Percentiles rank a stretch among this genome's conserved stretches.
These are phyloP conservation scores for Halophytophthora polymorphica DNA, from an alignment of 352 stramenopile species.

Conservation along the genomic window DNA sequence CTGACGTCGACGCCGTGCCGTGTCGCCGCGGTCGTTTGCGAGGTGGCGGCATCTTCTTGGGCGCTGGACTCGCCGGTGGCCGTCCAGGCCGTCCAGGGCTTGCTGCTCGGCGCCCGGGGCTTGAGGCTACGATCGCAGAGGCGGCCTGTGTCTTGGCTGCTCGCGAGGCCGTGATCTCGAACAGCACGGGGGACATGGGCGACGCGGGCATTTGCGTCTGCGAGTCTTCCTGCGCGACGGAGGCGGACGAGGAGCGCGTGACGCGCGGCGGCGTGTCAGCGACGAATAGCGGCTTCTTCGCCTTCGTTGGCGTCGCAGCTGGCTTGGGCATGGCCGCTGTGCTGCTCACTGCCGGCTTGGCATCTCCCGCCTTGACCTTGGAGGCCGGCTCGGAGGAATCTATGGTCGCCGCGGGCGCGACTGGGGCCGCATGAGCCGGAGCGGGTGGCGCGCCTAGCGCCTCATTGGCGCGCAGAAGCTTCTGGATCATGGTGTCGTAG, in stretches of 20 bases:
- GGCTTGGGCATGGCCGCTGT: not conserved
- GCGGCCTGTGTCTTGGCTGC: not conserved
- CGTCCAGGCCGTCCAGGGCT: constrained; percentile 1
- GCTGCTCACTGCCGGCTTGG: not conserved
- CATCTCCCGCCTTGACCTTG: not conserved
- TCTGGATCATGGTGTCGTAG: constrained; percentile 73
- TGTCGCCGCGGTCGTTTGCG: constrained; percentile 15
- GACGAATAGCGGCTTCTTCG: not conserved
- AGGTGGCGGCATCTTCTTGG: constrained; percentile 9
- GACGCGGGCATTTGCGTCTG: constrained; percentile 10
- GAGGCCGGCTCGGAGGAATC: not conserved
- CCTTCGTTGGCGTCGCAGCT: not conserved
- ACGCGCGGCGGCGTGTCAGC: not conserved
- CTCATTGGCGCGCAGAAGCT: constrained; percentile 58
- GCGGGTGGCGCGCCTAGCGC: constrained; percentile 36
- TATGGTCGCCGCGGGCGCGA: not conserved
- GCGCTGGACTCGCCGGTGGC: not conserved
- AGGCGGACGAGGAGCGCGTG: not conserved
- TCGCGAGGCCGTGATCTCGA: constrained; percentile 18
- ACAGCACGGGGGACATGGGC: constrained; percentile 23
- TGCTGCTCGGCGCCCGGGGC: constrained; percentile 1
- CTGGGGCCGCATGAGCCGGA: not conserved
- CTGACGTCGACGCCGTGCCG: constrained; percentile 8
- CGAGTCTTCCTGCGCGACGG: not conserved
- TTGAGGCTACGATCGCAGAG: not conserved